A percentile compares a stretch with the other conserved stretches of the same genome.
Evolutionary conservation across 1,139 yeast species (phyloP).

Genomic region (Spathaspora sp.): DNA sequence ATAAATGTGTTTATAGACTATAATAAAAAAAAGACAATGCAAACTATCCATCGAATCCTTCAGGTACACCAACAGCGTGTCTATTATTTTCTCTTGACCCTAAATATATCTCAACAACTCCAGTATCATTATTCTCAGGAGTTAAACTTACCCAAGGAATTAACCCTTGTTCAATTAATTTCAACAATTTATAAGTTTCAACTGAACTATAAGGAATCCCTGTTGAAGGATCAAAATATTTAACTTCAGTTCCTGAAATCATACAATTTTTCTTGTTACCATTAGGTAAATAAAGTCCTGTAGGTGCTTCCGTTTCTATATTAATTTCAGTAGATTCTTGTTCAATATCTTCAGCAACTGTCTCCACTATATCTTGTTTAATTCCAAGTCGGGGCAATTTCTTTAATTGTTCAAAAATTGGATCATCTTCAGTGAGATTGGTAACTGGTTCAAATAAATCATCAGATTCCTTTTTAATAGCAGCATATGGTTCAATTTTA

Average conservation of each 20-base stretch:
- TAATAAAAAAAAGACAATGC: neutral
- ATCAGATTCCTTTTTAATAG: slow-evolving; percentile 36
- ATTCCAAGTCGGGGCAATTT: slow-evolving; percentile 68
- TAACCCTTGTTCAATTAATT: slow-evolving; percentile 63
- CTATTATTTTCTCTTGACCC: slow-evolving; percentile 50
- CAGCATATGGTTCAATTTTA: slow-evolving; percentile 40
- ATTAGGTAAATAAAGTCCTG: slow-evolving; percentile 72
- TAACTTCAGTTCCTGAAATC: slow-evolving; percentile 75
- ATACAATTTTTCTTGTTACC: slow-evolving; percentile 71
- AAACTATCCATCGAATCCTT: slow-evolving; percentile 53
- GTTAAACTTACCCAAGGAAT: slow-evolving; percentile 65
- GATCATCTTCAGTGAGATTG: slow-evolving; percentile 36
- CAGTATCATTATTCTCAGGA: slow-evolving; percentile 46
- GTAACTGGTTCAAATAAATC: slow-evolving; percentile 34
- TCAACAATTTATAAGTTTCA: slow-evolving; percentile 71
- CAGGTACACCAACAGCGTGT: slow-evolving; percentile 88
- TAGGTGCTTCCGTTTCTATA: slow-evolving; percentile 65
- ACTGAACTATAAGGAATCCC: slow-evolving; percentile 86
- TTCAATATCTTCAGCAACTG: slow-evolving; percentile 35
- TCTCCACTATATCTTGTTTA: slow-evolving; percentile 49
- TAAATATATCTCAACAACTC: slow-evolving; percentile 61
- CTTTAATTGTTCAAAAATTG: slow-evolving; percentile 50
- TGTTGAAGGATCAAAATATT: slow-evolving; percentile 82
- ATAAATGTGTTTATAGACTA: slow-evolving; percentile 4
- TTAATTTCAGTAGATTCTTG: slow-evolving; percentile 47